These are phyloP conservation scores for Ceratobasidium sp. DNA, from an alignment of 1,284 basidiomycete species.

Conservation along the genomic window DNA sequence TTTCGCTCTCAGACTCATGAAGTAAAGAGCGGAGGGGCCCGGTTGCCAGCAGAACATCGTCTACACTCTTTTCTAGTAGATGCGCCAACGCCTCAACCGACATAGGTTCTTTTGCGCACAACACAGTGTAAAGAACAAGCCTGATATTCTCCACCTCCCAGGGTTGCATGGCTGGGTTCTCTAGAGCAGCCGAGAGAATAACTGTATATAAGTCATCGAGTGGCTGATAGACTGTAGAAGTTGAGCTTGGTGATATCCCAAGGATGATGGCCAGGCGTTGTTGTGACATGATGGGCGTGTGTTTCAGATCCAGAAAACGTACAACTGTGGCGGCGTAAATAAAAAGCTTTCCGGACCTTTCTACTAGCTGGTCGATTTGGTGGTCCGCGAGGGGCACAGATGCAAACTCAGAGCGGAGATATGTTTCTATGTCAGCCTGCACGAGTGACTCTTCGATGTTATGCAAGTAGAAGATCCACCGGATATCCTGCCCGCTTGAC, in stretches of 20 bases:
- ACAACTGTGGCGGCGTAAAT: conserved; percentile 37
- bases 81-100: background rate
- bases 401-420: conserved; percentile 21
- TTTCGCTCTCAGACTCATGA: background rate
- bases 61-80: background rate
- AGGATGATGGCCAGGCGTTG: conserved; percentile 9
- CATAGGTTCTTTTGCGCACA: conserved; percentile 21
- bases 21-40: background rate
- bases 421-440: conserved; percentile 39
- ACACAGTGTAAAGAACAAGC: background rate
- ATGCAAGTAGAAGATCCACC: too few species aligned
- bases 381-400: background rate
- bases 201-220: conserved; percentile 27
- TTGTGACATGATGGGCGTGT: background rate
- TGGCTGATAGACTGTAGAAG: background rate
- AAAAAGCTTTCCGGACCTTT: conserved; percentile 38
- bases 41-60: background rate
- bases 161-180: background rate
- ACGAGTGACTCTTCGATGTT: conserved; percentile 43
- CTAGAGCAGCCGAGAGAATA: conserved; percentile 3
- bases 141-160: background rate
- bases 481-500: too few species aligned
- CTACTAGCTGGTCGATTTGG: conserved; percentile 22
- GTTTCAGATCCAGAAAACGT: too few species aligned
- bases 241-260: background rate